Base-by-base conservation (phyloP, 805 yeast species). In the Ogataea dorogensis region DNA sequence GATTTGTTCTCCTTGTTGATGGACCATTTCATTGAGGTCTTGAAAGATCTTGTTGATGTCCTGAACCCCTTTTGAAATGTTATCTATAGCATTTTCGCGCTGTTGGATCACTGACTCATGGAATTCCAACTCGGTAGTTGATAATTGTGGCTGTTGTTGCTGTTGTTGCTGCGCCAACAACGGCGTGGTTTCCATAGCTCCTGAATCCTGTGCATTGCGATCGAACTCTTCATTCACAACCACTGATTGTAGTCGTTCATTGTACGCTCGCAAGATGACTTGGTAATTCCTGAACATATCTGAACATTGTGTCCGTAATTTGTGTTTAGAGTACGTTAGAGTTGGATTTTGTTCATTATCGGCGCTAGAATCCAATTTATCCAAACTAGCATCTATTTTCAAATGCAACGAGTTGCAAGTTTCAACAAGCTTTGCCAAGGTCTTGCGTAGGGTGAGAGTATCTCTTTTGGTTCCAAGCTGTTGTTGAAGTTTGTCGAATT, bases 41-140 rank as follows among this genome's bases (percentile, higher is more conserved):
- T 79, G 78, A 58, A 87, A 88, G 4, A 89, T 88, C 7, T 87
- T 71, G 58, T 89, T 88, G 26, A 89, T 86, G 47, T 89, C 96
- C 35, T 71, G 74, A 8, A 88, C 86, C 0, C 95, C 95, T 26
- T 77, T 76, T 27, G 82, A 79, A 7, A 88, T 81, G 43, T 76
- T 79, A 19, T 70, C 67, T 20, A 89, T 83, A 43, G 86, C 93
- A 16, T 75, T 64, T 35, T 83, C 80, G 37, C 96, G 65, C 51
- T 86, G 91, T 38, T 79, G 76, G 2, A 88, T 78, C 5, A 84
- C 59, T 1, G 79, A 56, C 1, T 75, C 50, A 49, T 85, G 91
- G 44, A 79, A 77, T 44, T 77, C 83, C 15, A 83, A 53, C 32
- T 81, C 77, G 18, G 79, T 66, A 8, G 44, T 46, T 4, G 51